Evolutionary conservation across 2,329 filamentous ascomycete genomes (phyloP), one percentile per base, ranked within the genome.

Genomic region (Chalaropsis thielavioides): DNA sequence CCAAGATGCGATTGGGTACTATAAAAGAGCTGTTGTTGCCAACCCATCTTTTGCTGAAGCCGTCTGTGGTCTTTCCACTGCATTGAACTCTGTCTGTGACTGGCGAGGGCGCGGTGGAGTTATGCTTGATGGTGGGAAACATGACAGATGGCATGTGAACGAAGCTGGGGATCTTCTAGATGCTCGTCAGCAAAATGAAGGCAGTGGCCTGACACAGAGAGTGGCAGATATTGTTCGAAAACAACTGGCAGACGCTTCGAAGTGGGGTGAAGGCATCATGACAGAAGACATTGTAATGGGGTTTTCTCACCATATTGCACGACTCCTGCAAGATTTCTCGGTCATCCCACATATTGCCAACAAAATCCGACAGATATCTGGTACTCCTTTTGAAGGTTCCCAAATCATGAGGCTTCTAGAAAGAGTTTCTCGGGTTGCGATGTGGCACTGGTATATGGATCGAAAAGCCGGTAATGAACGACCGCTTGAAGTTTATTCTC

Each of bases 11-110:
- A 97, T 99, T 67, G 77, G 79, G 31, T 97, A 95, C 73, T 99
- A 99, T 77, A 89, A 85, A 71, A 84, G 92, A 68, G 94, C 94
- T 46, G 92, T 99, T 10, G 81, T 82, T 41, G 85, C 92, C n/a
- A 99, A 94, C 70, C 92, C 94, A 0, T 88, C 95, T 41, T 99
- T 99, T 75, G 90, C 94, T 0, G 94, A 99, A 76, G 94, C 94
- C 6, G 92, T 99, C 0, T 99, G 94, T 74, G 94, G 94, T 7
- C 81, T 99, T 63, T 92, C 91, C 1, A 97, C 95, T 66, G 92
- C 94, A 1, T 78, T 99, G 62, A 97, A 96, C 72, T 97, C 94
- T 6, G 92, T 99, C 5, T 99, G 94, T 73, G 89, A 92, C 71
- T 99, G 94, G 94, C 83, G 83, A 71, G 90, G 90, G 38, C 85